Evolutionary conservation across 495 filamentous ascomycete species (phyloP).

Genomic region (Penicillium robsamsonii): DNA sequence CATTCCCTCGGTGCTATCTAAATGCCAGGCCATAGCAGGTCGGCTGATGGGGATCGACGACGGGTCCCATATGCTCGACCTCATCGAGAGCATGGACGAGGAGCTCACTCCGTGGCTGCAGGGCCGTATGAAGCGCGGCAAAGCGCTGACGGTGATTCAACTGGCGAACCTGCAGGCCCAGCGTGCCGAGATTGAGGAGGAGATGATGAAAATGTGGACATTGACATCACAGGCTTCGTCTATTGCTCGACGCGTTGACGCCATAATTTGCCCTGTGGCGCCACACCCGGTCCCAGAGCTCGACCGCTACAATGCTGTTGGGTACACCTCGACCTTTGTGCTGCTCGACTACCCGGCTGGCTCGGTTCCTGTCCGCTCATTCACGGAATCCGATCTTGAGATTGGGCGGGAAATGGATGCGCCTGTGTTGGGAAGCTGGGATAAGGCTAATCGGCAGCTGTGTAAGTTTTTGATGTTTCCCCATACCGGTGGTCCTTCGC

Average conservation of each 20-base stretch:
- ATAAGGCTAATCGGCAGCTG: constrained; percentile 57
- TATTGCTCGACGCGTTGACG: constrained; percentile 45
- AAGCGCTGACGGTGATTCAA: constrained; percentile 39
- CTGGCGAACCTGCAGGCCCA: constrained; percentile 51
- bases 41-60: constrained; percentile 58
- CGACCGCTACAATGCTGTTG: constrained; percentile 60
- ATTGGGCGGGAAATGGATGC: constrained; percentile 41
- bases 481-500: background rate
- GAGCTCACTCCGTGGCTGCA: constrained; percentile 59
- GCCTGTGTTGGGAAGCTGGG: constrained; percentile 53
- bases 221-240: constrained; percentile 6
- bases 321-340: constrained; percentile 61
- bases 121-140: constrained; percentile 44
- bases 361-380: constrained; percentile 50
- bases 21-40: constrained; percentile 56
- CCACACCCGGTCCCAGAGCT: constrained; percentile 63
- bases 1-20: constrained; percentile 43
- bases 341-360: constrained; percentile 63
- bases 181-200: constrained; percentile 48
- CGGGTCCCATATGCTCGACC: constrained; percentile 48
- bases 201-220: constrained; percentile 58
- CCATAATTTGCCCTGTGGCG: constrained; percentile 54
- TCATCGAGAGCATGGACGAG: constrained; percentile 53
- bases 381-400: constrained; percentile 50
- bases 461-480: constrained; percentile 46